Percentiles rank a stretch among this genome's conserved stretches.
phyloP scores from a whole-genome alignment of 805 yeast species.

The Gaillardinia entomophila region DNA sequence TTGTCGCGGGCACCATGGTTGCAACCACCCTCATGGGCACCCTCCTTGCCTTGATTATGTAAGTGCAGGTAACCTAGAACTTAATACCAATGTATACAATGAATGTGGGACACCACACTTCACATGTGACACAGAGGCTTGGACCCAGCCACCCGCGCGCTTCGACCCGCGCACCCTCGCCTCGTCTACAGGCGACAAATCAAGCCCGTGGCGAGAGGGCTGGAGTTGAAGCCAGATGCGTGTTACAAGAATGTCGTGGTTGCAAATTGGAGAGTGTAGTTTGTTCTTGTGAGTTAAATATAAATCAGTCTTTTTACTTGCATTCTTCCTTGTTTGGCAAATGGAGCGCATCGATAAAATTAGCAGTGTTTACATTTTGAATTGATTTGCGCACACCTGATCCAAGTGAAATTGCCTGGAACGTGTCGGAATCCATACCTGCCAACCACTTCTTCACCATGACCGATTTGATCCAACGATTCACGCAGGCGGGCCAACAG shows the following conservation, averaged over 20 bases:
- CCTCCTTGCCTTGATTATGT: slow-evolving; percentile 22
- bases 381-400: not conserved
- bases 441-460: slow-evolving; percentile 1
- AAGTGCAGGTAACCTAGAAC: slow-evolving; percentile 1
- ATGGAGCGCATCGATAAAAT: too few species aligned
- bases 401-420: slow-evolving; percentile 1
- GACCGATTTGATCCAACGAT: slow-evolving; percentile 19
- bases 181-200: too few species aligned
- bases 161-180: too few species aligned
- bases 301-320: too few species aligned
- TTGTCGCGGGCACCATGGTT: slow-evolving; percentile 11
- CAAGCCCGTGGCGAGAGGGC: not conserved
- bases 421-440: not conserved
- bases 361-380: not conserved
- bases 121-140: too few species aligned
- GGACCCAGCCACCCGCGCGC: too few species aligned
- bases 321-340: too few species aligned
- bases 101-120: too few species aligned
- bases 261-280: too few species aligned
- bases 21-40: slow-evolving; percentile 21
- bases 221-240: not conserved
- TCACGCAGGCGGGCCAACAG: slow-evolving; percentile 43
- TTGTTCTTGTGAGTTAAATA: too few species aligned
- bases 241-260: not conserved
- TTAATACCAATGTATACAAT: not conserved